Percentiles rank a stretch among this genome's conserved stretches.
Conservation (phyloP, 208 protist species). For the Crithidia mellificae region DNA sequence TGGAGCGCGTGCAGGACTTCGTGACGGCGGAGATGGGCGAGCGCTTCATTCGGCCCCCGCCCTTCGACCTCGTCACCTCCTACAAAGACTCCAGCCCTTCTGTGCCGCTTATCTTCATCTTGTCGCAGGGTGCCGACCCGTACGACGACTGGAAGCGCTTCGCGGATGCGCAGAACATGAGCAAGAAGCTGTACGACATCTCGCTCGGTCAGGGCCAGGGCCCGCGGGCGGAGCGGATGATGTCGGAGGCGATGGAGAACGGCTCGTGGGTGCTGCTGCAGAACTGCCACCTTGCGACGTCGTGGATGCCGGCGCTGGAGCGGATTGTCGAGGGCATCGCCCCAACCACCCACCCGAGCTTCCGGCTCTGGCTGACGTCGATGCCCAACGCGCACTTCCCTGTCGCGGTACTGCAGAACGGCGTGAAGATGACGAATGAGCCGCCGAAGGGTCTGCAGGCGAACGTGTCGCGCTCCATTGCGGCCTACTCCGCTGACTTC, state of each 20-base stretch:
- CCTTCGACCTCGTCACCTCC: slow-evolving; percentile 95
- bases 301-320: slow-evolving; percentile 98
- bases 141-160: slow-evolving; percentile 96
- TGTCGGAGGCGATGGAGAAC: slow-evolving; percentile 93
- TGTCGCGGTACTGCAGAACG: slow-evolving; percentile 97
- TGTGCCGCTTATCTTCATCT: slow-evolving; percentile 97
- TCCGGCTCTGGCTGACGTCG: slow-evolving; percentile 98
- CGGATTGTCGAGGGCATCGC: slow-evolving; percentile 93
- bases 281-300: slow-evolving; percentile 98
- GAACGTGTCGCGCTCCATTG: slow-evolving; percentile 93
- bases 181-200: slow-evolving; percentile 95
- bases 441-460: slow-evolving; percentile 97
- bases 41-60: slow-evolving; percentile 95
- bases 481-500: slow-evolving; percentile 84
- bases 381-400: slow-evolving; percentile 98
- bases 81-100: slow-evolving; percentile 93
- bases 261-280: slow-evolving; percentile 97
- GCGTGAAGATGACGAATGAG: slow-evolving; percentile 99
- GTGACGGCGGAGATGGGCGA: slow-evolving; percentile 91
- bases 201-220: slow-evolving; percentile 99
- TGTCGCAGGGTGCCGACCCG: slow-evolving; percentile 98
- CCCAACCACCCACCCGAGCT: slow-evolving; percentile 91
- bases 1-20: slow-evolving; percentile 95
- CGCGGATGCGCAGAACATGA: slow-evolving; percentile 95
- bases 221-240: slow-evolving; percentile 94